Percentiles rank a stretch among this genome's conserved stretches.
phyloP scores from a whole-genome alignment of 1,284 basidiomycete genomes.

The Mycosarcoma mackinlayi region DNA sequence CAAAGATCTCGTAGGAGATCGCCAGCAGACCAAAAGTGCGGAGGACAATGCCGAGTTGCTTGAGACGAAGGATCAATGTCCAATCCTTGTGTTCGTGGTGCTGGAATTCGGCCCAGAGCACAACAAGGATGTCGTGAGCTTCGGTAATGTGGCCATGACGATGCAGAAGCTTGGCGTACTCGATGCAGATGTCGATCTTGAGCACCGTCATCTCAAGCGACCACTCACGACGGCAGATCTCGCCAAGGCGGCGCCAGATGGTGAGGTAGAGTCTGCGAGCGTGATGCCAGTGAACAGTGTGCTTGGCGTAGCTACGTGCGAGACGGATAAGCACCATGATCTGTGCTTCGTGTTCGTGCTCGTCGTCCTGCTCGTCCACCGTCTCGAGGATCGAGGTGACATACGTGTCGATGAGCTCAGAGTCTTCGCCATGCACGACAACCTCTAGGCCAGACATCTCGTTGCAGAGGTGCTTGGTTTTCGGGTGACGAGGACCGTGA shows the following conservation, averaged over 20 bases:
- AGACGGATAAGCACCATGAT: constrained; percentile 3
- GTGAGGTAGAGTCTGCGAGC: constrained; percentile 11
- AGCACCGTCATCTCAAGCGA: constrained; percentile 5
- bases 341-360: constrained; percentile 5
- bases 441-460: constrained; percentile 7
- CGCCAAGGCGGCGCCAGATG: constrained; percentile 8
- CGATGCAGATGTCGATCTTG: constrained; percentile 10
- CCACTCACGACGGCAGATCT: constrained; percentile 4
- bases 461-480: constrained; percentile 3
- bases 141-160: background rate
- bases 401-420: constrained; percentile 5
- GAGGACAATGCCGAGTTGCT: constrained; percentile 7
- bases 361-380: constrained; percentile 5
- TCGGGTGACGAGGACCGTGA: constrained; percentile 2
- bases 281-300: constrained; percentile 8
- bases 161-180: constrained; percentile 6
- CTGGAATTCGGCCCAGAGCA: constrained; percentile 11
- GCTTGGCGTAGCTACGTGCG: constrained; percentile 3
- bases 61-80: background rate
- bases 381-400: constrained; percentile 11
- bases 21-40: constrained; percentile 6
- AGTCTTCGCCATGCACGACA: constrained; percentile 1
- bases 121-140: constrained; percentile 7
- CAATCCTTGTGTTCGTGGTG: constrained; percentile 3
- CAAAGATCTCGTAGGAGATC: constrained; percentile 5